Evolutionary conservation across 208 protist species (phyloP), one percentile per base, ranked within the genome.

Genomic region (Crithidia fasciculata): DNA sequence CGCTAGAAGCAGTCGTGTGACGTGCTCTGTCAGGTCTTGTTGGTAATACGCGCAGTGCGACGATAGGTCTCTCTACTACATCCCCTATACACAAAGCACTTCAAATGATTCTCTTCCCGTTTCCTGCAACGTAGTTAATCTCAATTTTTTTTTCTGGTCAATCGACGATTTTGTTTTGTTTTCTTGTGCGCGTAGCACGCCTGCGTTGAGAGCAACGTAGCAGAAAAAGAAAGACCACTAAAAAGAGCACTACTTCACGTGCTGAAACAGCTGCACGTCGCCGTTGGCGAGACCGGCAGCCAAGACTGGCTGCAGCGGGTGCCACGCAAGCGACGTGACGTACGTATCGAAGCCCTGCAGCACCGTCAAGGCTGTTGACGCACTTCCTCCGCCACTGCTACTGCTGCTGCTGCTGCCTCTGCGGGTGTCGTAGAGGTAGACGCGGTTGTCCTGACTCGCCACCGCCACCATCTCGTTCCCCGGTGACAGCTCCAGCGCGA

Each of bases 401-500:
- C 62, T n/a, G 16, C 65, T 28, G n/a, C 65, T 19, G 4, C 60
- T 60, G 58, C 83, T 72, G 4, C 77, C 65, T 12, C 60, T 73
- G 3, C 81, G 69, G n/a, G 91, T 59, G 67, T 95, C 89, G 73
- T 96, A 96, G 8, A 95, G 7, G 61, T 84, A 90, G 18, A 94
- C 83, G 0, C 49, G 37, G 8, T 82, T 80, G 56, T 88, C 87
- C 67, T 96, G 90, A 61, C 92, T 95, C 4, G 87, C 92, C 44
- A 94, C 87, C 2, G 89, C 90, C 6, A 96, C 57, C 47, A 82
- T 60, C 2, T 68, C 63, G 12, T 83, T 90, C 15, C 74, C 84
- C 0, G 90, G 92, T 2, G 82, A 78, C 10, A 94, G 52, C n/a
- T 84, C 81, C 19, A 94, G 60, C 8, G 86, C 92, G 2, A 95